Percentiles rank a stretch among this genome's conserved stretches.
Evolutionary conservation across 2,329 filamentous ascomycete species (phyloP).

Genomic region (Colletotrichum sp.): DNA sequence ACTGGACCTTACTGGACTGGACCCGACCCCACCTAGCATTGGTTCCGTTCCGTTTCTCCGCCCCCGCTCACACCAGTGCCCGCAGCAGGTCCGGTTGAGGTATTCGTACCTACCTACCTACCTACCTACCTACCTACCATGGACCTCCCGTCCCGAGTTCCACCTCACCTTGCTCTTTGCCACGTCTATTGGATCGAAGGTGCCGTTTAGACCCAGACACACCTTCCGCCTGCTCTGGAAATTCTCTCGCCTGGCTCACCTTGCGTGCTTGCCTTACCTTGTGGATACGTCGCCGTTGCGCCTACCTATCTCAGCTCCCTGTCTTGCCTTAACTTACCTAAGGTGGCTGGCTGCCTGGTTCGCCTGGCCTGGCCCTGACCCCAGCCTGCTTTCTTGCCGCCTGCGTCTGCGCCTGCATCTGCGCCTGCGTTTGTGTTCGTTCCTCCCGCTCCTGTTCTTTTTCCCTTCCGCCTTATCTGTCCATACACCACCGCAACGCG

Average conservation of each 20-base stretch:
- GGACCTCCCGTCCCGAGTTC: not conserved
- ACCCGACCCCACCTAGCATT: not conserved
- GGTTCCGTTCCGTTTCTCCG: conserved; percentile 1
- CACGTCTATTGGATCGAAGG: not conserved
- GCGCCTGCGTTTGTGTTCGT: not conserved
- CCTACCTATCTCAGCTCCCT: not conserved
- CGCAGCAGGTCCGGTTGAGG: not conserved
- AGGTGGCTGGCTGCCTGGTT: not conserved
- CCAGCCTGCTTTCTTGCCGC: not conserved
- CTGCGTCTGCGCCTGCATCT: not conserved
- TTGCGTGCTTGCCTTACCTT: not conserved
- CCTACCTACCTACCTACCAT: not conserved
- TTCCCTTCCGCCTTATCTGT: not conserved
- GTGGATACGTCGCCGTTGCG: not conserved
- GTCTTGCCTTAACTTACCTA: not conserved
- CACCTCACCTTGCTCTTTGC: not conserved
- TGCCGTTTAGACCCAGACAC: not conserved
- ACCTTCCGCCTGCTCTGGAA: not conserved
- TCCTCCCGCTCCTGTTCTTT: not conserved
- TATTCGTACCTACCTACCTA: not conserved
- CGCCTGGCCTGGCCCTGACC: not conserved
- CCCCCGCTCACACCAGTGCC: not conserved
- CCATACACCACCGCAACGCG: conserved; percentile 7
- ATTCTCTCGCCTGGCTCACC: not conserved
- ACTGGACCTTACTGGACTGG: not conserved